Base-by-base conservation (phyloP, 179 eudicot species). In the Corrigiola litoralis region DNA sequence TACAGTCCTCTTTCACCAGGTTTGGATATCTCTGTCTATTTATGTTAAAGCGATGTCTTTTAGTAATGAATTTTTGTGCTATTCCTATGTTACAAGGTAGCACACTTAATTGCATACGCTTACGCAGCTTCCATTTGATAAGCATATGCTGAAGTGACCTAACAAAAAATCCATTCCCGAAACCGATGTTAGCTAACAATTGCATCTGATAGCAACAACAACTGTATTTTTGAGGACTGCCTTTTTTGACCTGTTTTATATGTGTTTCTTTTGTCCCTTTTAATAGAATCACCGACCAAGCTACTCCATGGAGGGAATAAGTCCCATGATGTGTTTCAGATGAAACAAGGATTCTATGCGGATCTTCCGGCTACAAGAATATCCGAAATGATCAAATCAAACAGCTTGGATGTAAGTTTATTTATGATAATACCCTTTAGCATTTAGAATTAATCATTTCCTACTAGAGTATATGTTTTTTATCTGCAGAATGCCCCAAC, bases 291-390 rank as follows among this genome's bases (percentile, higher is more conserved):
- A 34, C 67, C 86, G 41, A 63, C 86, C 63, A 76, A 80, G 49
- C 41, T 78, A 67, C 80, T 79, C 72, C 88, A 85, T 36, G 79
- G 79, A 41, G 95, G 94, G 46, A 81, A 75, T 52, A 85, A 85
- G 78, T 76, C 80, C 69, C 87, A 87, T 60, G 96, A 91, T 63
- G 98, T 92, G 55, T 92, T 89, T 82, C 98, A 89, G 79, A 74
- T 78, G 45, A 89, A 81, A 73, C 88, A 87, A 44, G 95, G 89
- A 64, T 33, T 73, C 52, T 88, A 82, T 49, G 68, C 86, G 0
- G 96, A 95, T 77, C 79, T 91, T 75, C 86, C 90, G 45, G 82
- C 92, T 47, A 72, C 91, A 63, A 90, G 76, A 68, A 81, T 94
- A 57, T 75, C 99, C 21, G 99, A 86, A 76, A 80, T 94, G 88